These are phyloP conservation scores for Talinum fruticosum DNA, from an alignment of 148 eudicot genomes.

Conservation along the genomic window DNA sequence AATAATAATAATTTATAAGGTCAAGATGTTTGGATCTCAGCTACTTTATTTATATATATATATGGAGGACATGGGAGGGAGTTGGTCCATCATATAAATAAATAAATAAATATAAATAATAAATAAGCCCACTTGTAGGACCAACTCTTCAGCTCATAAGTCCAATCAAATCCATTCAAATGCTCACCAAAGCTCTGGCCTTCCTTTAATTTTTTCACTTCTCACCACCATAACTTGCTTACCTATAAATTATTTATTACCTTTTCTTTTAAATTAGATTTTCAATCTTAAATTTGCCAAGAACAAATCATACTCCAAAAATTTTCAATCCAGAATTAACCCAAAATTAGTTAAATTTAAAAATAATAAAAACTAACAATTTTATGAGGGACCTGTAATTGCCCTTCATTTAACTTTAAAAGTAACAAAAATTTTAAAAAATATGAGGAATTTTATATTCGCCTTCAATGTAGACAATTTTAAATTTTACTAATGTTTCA, in stretches of 20 bases:
- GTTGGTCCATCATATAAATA: neutral
- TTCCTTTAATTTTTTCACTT: neutral
- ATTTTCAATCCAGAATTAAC: no score
- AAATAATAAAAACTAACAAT: no score
- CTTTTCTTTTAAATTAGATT: no score
- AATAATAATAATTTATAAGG: neutral
- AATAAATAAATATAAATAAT: no score
- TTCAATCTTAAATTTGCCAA: no score
- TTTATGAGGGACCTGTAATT: neutral
- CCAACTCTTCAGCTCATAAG: neutral
- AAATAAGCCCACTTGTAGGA: neutral
- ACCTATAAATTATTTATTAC: neutral
- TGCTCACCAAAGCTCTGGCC: neutral
- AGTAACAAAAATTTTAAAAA: no score
- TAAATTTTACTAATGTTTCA: neutral
- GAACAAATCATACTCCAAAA: no score
- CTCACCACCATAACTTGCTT: neutral
- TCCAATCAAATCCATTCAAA: neutral
- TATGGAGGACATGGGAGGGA: conserved; percentile 3
- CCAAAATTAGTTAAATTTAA: no score
- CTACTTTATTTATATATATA: neutral
- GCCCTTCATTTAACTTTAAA: no score
- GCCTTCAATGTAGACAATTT: no score
- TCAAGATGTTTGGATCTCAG: neutral
- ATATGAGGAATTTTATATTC: no score